These are phyloP conservation scores for Penicillium bialowiezense DNA, from an alignment of 495 filamentous ascomycete genomes.

Conservation along the genomic window DNA sequence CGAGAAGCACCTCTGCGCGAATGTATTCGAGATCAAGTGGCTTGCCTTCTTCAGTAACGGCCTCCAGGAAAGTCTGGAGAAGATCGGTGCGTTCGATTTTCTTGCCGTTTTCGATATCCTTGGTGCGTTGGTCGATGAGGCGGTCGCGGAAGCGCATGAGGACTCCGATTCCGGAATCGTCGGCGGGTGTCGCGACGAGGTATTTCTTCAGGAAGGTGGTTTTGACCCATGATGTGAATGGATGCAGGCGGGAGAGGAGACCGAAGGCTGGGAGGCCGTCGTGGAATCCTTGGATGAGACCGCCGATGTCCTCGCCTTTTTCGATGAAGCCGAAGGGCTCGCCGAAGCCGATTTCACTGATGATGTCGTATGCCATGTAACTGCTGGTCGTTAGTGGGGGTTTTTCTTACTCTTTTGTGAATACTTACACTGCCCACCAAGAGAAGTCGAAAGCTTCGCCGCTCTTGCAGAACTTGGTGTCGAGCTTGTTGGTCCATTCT, in stretches of 20 bases:
- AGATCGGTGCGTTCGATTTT: constrained; percentile 25
- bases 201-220: constrained; percentile 52
- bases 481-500: constrained; percentile 43
- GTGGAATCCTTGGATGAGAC: constrained; percentile 53
- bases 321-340: constrained; percentile 60
- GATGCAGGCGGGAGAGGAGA: constrained; percentile 47
- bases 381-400: constrained; percentile 20
- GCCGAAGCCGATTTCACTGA: constrained; percentile 63
- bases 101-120: constrained; percentile 26
- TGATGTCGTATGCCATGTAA: constrained; percentile 61
- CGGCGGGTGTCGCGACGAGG: constrained; percentile 52
- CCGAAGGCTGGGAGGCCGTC: constrained; percentile 48
- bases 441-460: constrained; percentile 49
- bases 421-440: constrained; percentile 48
- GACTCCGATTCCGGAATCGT: constrained; percentile 43
- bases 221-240: constrained; percentile 52
- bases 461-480: constrained; percentile 39
- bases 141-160: constrained; percentile 50
- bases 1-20: constrained; percentile 52
- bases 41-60: constrained; percentile 43
- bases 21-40: constrained; percentile 48
- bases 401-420: constrained; percentile 1
- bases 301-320: constrained; percentile 54
- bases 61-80: constrained; percentile 40
- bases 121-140: constrained; percentile 39